Evolutionary conservation across 495 filamentous ascomycete species (phyloP), one percentile per base, ranked within the genome.

Genomic region (Penicillium parvum): DNA sequence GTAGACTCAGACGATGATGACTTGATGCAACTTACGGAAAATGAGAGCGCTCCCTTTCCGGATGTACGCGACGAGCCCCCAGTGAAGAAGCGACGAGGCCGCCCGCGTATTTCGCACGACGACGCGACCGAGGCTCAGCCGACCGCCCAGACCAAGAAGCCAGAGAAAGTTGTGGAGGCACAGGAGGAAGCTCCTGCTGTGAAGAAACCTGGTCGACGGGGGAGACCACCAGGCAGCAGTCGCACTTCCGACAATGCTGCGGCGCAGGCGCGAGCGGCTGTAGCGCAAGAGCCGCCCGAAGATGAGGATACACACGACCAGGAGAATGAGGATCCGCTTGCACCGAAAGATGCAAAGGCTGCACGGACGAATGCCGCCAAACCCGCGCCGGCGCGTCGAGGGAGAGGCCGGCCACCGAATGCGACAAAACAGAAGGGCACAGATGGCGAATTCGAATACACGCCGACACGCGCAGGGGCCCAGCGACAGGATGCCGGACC

Each of bases 1-100:
- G 69, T 83, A 25, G 83, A 81, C 45, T 85, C 81, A 27, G 83
- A 85, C 39, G 78, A 80, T 48, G 84, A 88, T 35, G 81, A 84
- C 62, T 68, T 72, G 21, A 65, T 65, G 40, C 58, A 63, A 37
- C 7, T 50, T 6, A 43, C 45, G 21, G 37, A 32, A 18, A 52
- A 44, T 42, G 64, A 58, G 33, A 40, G 47, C 45, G 49, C 38
- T 12, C 53, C 45, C 32, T 44, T 47, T 16, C 56, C 65, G 19
- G 58, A 63, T 39, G 30, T 47, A 16, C 52, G 48, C 23, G 52
- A 52, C 14, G 64, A 69, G 39, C 71, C 63, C 26, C 61, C 69
- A 5, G 41, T 56, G 12, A 74, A 73, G 51, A 75, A 64, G 45
- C 34, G 57, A 20, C 38, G 66, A 60, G 69, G 71, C 20, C 53